Evolutionary conservation across 2,329 filamentous ascomycete genomes (phyloP).

Genomic region (Neofusicoccum laricinum): DNA sequence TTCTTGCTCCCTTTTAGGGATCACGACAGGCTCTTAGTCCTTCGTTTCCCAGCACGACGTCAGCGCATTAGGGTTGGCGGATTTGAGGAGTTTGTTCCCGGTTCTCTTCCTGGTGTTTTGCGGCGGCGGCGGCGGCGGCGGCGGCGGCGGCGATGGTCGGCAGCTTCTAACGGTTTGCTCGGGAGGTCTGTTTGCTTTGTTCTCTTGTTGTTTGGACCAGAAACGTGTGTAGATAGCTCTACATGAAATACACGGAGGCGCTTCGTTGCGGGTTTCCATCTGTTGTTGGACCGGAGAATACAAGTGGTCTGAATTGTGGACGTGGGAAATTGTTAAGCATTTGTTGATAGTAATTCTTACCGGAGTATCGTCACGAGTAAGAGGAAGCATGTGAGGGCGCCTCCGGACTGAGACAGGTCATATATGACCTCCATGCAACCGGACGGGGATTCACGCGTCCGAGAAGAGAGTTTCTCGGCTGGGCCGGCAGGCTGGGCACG

Average conservation of each 20-base stretch:
- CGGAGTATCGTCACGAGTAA: too few species aligned
- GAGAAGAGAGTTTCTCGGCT: not conserved
- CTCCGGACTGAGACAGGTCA: too few species aligned
- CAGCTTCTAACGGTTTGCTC: not conserved
- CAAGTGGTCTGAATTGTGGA: not conserved
- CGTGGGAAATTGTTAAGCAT: not conserved
- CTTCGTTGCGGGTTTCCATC: not conserved
- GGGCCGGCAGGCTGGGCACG: not conserved
- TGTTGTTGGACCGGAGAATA: not conserved
- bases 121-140: not conserved
- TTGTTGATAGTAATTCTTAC: not conserved
- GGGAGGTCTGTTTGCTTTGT: not conserved
- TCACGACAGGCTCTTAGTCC: not conserved
- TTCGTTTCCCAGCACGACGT: constrained; percentile 5
- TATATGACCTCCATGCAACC: not conserved
- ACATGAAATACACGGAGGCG: not conserved
- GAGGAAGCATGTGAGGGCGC: too few species aligned
- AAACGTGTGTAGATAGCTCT: constrained; percentile 7
- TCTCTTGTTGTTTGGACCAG: not conserved
- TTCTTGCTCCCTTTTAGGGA: not conserved
- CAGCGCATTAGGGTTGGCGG: constrained; percentile 1
- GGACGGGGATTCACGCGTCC: not conserved
- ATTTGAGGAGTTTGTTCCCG: constrained; percentile 8
- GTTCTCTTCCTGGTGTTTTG: constrained; percentile 7
- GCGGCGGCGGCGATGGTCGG: not conserved